Evolutionary conservation across 306 rosid species (phyloP).

Genomic region (Cicer bijugum): DNA sequence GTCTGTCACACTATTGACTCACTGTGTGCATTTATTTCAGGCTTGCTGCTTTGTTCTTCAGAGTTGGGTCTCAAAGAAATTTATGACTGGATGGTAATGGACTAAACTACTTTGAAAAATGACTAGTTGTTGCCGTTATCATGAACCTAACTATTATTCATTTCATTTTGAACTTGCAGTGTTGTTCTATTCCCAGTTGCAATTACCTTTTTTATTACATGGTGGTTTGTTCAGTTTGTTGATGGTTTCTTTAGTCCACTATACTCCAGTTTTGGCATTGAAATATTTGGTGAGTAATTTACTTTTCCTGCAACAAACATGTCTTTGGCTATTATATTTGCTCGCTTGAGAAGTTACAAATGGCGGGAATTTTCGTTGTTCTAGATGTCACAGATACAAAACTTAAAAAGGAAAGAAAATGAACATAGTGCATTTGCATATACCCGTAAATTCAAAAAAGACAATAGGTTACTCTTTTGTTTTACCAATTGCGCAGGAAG

Average conservation of each 20-base stretch:
- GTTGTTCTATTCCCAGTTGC: constrained; percentile 95
- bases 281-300: constrained; percentile 77
- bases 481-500: constrained; percentile 26
- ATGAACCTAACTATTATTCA: constrained; percentile 32
- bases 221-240: constrained; percentile 95
- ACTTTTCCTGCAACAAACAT: constrained; percentile 28
- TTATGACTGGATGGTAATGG: constrained; percentile 94
- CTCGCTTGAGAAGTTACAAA: not conserved
- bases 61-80: constrained; percentile 94
- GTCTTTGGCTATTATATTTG: constrained; percentile 8
- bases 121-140: constrained; percentile 4
- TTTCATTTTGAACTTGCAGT: constrained; percentile 63
- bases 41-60: constrained; percentile 93
- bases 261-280: constrained; percentile 78
- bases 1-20: constrained; percentile 32
- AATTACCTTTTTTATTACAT: constrained; percentile 80
- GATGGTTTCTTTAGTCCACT: constrained; percentile 95
- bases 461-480: constrained; percentile 9
- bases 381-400: constrained; percentile 1
- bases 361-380: constrained; percentile 8
- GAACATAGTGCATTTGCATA: constrained; percentile 29
- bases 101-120: constrained; percentile 32
- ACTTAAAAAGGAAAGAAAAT: constrained; percentile 2
- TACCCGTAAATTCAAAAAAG: constrained; percentile 10
- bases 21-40: constrained; percentile 51